phyloP scores from a whole-genome alignment of 345 rosid species.

The Pelargonium nanum region DNA sequence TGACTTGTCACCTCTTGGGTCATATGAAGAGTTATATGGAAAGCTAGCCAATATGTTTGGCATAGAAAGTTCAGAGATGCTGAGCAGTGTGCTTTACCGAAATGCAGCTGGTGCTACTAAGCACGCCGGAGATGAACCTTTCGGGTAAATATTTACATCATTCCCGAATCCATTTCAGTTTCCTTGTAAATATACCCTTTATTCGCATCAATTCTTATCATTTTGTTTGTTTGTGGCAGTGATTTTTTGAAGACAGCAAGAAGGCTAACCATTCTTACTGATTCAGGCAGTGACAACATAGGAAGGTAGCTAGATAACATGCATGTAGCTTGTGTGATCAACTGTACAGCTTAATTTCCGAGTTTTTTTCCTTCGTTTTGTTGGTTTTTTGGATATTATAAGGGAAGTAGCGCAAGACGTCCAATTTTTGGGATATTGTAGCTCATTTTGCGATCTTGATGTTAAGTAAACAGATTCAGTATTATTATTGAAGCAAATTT shows the following conservation, averaged over 20 bases:
- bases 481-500: slow-evolving; percentile 15
- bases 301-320: slow-evolving; percentile 27
- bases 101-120: slow-evolving; percentile 54
- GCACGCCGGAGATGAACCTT: slow-evolving; percentile 75
- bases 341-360: slow-evolving; percentile 27
- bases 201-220: background rate
- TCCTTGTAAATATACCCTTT: background rate
- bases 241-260: slow-evolving; percentile 78
- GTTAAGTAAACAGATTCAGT: too few species aligned
- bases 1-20: slow-evolving; percentile 58
- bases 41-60: slow-evolving; percentile 71
- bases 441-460: too few species aligned
- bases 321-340: background rate
- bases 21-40: slow-evolving; percentile 62
- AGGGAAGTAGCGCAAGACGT: too few species aligned
- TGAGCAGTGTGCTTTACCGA: slow-evolving; percentile 54
- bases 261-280: slow-evolving; percentile 65
- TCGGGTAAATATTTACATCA: slow-evolving; percentile 32
- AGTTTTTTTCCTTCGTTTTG: slow-evolving; percentile 4
- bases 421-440: too few species aligned
- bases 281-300: slow-evolving; percentile 49
- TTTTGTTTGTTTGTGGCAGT: slow-evolving; percentile 28
- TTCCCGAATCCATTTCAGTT: background rate
- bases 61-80: slow-evolving; percentile 52
- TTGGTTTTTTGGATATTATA: slow-evolving; percentile 9